These are phyloP conservation scores for Mortierella claussenii DNA, from an alignment of 192 early-diverging fungal species.

Conservation along the genomic window DNA sequence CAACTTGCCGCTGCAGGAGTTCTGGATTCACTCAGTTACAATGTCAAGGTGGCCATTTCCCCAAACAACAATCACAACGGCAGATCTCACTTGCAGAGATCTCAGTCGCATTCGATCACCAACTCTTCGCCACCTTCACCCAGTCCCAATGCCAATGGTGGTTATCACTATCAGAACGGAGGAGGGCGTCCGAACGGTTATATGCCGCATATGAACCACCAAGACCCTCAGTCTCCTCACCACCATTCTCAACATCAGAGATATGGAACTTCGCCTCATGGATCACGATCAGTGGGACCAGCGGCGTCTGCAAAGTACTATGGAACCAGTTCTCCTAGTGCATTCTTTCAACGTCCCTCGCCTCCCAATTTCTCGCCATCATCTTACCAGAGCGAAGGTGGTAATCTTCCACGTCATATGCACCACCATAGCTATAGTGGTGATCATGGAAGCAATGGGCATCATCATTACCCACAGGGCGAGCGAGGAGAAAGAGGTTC, in stretches of 20 bases:
- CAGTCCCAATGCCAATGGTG: constrained; percentile 30
- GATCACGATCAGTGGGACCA: constrained; percentile 27
- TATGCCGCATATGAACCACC: constrained; percentile 24
- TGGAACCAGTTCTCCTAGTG: constrained; percentile 42
- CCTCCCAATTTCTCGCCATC: constrained; percentile 7
- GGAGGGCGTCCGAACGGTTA: constrained; percentile 25
- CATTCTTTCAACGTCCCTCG: constrained; percentile 27
- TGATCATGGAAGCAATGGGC: constrained; percentile 4
- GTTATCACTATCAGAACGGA: too few species aligned
- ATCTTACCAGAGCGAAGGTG: constrained; percentile 25
- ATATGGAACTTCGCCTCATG: constrained; percentile 33
- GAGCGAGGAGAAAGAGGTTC: too few species aligned
- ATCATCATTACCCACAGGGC: constrained; percentile 28
- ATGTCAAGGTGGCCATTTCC: constrained; percentile 47
- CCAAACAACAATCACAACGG: too few species aligned
- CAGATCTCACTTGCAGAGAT: constrained; percentile 45
- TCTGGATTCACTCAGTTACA: constrained; percentile 43
- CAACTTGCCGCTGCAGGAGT: constrained; percentile 50
- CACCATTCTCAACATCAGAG: too few species aligned
- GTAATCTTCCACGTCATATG: constrained; percentile 9
- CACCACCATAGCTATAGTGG: constrained; percentile 45
- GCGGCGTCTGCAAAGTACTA: constrained; percentile 41
- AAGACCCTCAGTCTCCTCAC: too few species aligned
- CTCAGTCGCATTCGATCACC: constrained; percentile 39
- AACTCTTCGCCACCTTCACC: constrained; percentile 50